Evolutionary conservation across 495 filamentous ascomycete species (phyloP), one percentile per base, ranked within the genome.

Genomic region (Xylaria castorea): DNA sequence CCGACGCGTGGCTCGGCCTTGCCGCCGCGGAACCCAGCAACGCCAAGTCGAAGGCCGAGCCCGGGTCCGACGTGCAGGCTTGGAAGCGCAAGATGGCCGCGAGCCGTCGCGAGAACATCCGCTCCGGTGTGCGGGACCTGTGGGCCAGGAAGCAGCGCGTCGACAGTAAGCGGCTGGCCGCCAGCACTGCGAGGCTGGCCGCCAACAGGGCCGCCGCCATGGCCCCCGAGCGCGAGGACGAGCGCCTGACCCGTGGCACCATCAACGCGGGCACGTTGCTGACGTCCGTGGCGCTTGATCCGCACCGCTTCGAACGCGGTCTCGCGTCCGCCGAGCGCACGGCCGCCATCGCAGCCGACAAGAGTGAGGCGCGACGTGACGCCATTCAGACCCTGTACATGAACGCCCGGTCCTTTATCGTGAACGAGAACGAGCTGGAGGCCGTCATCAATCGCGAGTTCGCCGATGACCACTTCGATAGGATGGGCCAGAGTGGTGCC

Each of bases 371-470:
- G 27, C 82, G 85, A 9, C 78, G 80, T 40, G 84, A 87, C 69
- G 83, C 85, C 53, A 76, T 87, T 16, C 78, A 80, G 66, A 80
- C 82, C 77, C 77, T 87, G 70, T 87, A 86, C 72, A 83, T 85
- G 73, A 81, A 80, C 14, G 84, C 85, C 11, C 75, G 79, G 36
- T 75, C 78, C 64, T 87, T 87, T 70, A 86, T 87, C 71, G 80
- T 86, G 25, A 76, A 77, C 72, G 85, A 86, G 77, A 65, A 44
- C n/a, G 80, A 82, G 62, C 80, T 87, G 44, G 80, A 82, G 72
- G 70, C 71, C 16, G 68, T 76, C 51, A 73, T 87, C 48, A 73
- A 84, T 34, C 60, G 73, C 32, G 58, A 81, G 11, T 87, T 87
- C 73, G 71, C 67, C 22, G 67, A 73, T 22, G 76, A 80, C 62